Evolutionary conservation across 2,329 filamentous ascomycete genomes (phyloP).

Genomic region (Verticillium isaacii): DNA sequence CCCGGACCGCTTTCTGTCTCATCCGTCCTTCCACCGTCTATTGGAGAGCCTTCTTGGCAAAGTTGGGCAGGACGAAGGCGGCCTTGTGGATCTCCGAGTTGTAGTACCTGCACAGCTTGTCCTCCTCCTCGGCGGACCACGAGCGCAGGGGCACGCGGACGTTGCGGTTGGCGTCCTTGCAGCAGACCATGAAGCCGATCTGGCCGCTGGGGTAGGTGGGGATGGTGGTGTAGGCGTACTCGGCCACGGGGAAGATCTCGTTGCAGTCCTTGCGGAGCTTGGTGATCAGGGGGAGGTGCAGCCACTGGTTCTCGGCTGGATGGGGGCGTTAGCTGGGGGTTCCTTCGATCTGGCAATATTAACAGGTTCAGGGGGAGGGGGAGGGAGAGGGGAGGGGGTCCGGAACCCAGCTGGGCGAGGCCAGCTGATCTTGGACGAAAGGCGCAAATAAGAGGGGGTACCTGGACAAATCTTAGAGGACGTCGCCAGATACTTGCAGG

Average conservation of each 20-base stretch:
- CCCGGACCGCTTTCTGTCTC: neutral
- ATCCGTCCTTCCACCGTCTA: slow-evolving; percentile 24
- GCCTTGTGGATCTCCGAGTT: slow-evolving; percentile 95
- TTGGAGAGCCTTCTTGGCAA: slow-evolving; percentile 73
- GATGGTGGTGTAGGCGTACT: slow-evolving; percentile 99
- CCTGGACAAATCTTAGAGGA: slow-evolving; percentile 4
- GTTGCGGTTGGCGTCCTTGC: slow-evolving; percentile 83
- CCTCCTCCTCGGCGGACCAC: slow-evolving; percentile 85
- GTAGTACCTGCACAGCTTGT: slow-evolving; percentile 93
- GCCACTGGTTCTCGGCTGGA: slow-evolving; percentile 97
- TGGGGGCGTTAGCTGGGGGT: neutral
- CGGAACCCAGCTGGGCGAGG: neutral
- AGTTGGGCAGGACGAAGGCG: slow-evolving; percentile 87
- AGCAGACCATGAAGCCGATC: slow-evolving; percentile 99
- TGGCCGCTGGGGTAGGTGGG: slow-evolving; percentile 98
- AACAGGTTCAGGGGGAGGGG: neutral
- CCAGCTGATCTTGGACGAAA: neutral
- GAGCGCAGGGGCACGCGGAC: slow-evolving; percentile 78
- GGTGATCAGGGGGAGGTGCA: slow-evolving; percentile 89
- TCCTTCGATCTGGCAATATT: slow-evolving; percentile 7
- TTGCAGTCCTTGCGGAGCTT: slow-evolving; percentile 96
- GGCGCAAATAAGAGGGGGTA: slow-evolving; percentile 1
- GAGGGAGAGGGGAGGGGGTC: neutral
- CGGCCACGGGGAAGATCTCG: slow-evolving; percentile 93
- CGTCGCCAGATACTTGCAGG: neutral